A percentile compares a stretch with the other conserved stretches of the same genome.
These are phyloP conservation scores for Chaetoceros tenuissimus DNA, from an alignment of 108 stramenopile genomes.

Conservation along the genomic window DNA sequence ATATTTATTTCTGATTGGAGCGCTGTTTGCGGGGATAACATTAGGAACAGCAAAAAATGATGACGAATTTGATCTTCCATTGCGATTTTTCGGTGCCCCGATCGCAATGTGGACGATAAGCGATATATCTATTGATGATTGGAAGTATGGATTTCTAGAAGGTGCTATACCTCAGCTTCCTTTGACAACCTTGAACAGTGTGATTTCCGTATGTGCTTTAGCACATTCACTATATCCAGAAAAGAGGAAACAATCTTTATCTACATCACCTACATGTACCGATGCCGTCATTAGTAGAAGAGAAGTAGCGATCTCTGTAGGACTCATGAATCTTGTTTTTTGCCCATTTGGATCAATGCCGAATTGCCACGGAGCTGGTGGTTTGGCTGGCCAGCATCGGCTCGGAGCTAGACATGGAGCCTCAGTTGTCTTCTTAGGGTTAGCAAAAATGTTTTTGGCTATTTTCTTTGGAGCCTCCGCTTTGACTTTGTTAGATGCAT, in stretches of 20 bases:
- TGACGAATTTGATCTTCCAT: slow-evolving; percentile 32
- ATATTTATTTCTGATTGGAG: slow-evolving; percentile 48
- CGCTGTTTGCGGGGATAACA: slow-evolving; percentile 30
- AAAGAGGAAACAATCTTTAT: slow-evolving; percentile 16
- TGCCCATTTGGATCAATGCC: slow-evolving; percentile 78
- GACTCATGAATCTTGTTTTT: slow-evolving; percentile 61
- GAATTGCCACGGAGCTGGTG: slow-evolving; percentile 84
- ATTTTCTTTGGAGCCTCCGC: slow-evolving; percentile 51
- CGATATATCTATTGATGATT: slow-evolving; percentile 36
- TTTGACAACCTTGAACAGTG: slow-evolving; percentile 70
- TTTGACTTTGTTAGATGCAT: slow-evolving; percentile 50
- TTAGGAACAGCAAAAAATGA: slow-evolving; percentile 23
- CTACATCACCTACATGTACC: not conserved
- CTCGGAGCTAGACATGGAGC: slow-evolving; percentile 76
- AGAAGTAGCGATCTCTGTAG: slow-evolving; percentile 57
- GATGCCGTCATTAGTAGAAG: slow-evolving; percentile 45
- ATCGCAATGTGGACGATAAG: slow-evolving; percentile 41
- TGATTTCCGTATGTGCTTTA: slow-evolving; percentile 64
- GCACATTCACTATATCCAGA: slow-evolving; percentile 69
- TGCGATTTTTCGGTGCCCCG: slow-evolving; percentile 41
- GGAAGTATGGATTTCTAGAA: slow-evolving; percentile 55
- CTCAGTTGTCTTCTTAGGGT: slow-evolving; percentile 63
- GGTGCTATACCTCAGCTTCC: slow-evolving; percentile 77
- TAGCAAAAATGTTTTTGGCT: slow-evolving; percentile 48
- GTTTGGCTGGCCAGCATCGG: slow-evolving; percentile 76